Evolutionary conservation across 345 rosid species (phyloP).

Genomic region (Eucalyptus virginea): DNA sequence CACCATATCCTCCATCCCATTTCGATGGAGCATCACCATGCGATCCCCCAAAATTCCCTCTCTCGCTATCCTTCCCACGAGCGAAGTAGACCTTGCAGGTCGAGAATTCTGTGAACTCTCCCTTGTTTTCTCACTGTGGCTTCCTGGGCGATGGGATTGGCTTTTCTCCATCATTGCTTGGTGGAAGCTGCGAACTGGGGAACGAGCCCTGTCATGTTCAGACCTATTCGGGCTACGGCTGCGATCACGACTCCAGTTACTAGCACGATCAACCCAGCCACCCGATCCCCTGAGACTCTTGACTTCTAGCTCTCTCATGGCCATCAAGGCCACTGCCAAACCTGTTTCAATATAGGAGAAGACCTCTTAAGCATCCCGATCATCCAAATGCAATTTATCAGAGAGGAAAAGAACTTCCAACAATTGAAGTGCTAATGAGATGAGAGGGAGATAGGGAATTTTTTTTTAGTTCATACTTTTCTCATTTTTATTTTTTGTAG

Average conservation of each 20-base stretch:
- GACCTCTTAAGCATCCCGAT: too few relatives aligned
- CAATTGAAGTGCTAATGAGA: not conserved
- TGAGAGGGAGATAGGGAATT: not conserved
- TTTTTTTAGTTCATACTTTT: too few relatives aligned
- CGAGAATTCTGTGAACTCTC: not conserved
- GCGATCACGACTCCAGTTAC: constrained; percentile 7
- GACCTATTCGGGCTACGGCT: constrained; percentile 45
- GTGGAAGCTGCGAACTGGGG: constrained; percentile 59
- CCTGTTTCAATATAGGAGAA: not conserved
- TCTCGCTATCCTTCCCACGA: not conserved
- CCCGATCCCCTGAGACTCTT: constrained; percentile 13
- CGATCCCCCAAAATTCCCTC: not conserved
- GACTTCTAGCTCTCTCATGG: constrained; percentile 1
- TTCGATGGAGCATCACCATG: not conserved
- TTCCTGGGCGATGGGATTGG: constrained; percentile 1
- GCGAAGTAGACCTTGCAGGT: not conserved
- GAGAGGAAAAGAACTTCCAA: not conserved
- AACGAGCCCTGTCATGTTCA: constrained; percentile 15
- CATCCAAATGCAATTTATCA: not conserved
- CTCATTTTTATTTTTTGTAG: not conserved
- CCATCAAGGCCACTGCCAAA: not conserved
- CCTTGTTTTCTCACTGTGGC: not conserved
- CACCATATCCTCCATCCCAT: not conserved
- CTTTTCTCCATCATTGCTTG: constrained; percentile 47
- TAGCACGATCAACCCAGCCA: constrained; percentile 20